Percentiles rank a stretch among this genome's conserved stretches.
Conservation (phyloP, 164 flowering plant genomes). For the Aristolochia fimbriata region DNA sequence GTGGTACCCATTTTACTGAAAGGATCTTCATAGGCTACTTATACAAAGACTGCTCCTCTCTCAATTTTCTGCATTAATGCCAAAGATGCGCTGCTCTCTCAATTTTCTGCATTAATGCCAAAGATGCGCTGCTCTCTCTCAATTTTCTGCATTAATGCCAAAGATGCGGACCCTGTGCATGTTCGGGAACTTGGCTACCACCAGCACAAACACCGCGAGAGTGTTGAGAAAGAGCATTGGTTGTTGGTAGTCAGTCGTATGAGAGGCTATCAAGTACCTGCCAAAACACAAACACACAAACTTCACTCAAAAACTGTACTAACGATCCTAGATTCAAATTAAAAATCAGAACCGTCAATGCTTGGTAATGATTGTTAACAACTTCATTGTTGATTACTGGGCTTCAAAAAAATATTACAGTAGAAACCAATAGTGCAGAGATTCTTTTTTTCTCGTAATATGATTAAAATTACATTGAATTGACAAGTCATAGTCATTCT, state of each 20-base stretch:
- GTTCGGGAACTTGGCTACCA: conserved; percentile 58
- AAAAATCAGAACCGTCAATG: too few relatives aligned
- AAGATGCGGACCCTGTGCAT: conserved; percentile 65
- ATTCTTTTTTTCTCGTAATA: too few relatives aligned
- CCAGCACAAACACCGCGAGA: conserved; percentile 43
- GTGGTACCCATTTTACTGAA: conserved; percentile 12
- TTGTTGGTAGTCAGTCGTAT: conserved; percentile 51
- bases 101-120: conserved; percentile 52
- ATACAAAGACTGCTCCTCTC: conserved; percentile 7
- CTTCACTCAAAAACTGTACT: too few relatives aligned
- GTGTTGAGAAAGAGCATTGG: conserved; percentile 60
- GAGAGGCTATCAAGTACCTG: conserved; percentile 68
- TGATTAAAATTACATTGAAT: too few relatives aligned
- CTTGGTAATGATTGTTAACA: too few relatives aligned
- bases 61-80: conserved; percentile 51
- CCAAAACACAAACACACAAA: background rate
- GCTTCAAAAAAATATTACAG: too few relatives aligned
- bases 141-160: conserved; percentile 52
- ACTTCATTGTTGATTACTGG: too few relatives aligned
- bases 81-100: conserved; percentile 37
- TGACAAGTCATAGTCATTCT: too few relatives aligned
- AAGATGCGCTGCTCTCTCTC: conserved; percentile 32
- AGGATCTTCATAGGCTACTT: conserved; percentile 7
- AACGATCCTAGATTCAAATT: too few relatives aligned
- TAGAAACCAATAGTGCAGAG: too few relatives aligned